Base-by-base conservation (phyloP, 345 rosid species). In the Noccaea bulbosa region DNA sequence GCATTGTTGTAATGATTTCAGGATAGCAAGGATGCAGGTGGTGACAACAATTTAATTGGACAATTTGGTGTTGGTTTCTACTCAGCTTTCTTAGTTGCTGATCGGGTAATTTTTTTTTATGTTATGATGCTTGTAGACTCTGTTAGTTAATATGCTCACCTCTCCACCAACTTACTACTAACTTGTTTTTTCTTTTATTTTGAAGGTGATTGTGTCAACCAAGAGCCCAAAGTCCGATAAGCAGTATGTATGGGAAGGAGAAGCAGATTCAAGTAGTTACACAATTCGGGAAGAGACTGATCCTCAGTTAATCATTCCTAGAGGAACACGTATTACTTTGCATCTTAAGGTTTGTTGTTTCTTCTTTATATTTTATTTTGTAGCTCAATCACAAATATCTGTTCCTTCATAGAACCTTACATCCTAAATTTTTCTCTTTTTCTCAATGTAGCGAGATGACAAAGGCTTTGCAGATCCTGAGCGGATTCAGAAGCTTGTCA, bases 1-100 rank as follows among this genome's bases (percentile, higher is more conserved):
- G 43, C 70, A 20, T 43, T 48, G 16, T 58, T 75, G 15, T 74
- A 30, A 65, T 61, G 7, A 24, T 72, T 17, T 77, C 90, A 94
- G 99, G 98, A 91, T 45, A 91, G 88, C 79, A 94, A 89, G 76
- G 93, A 89, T 72, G 87, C 90, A 6, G 86, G 95, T 63, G 74
- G 80, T 12, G 92, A 94, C 71, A 88, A 39, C 78, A 94, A 91
- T 80, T 86, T 94, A 75, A 94, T 94, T 24, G 99, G 99, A 55
- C 99, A 94, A 76, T 94, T 94, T 74, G 99, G 99, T 77, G 99
- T 94, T 35, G 99, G 99, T 5, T 94, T 94, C 75, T 94, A 94
- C 78, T 94, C 99, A 49, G 78, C 99, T 43, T 94, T 94, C 71
- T 84, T 94, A 49, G 99, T 94, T 80, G 72, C 99, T 14, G 98